Evolutionary conservation across 768 basidiomycete genomes (phyloP).

Genomic region (Panaeolus papilionaceus): DNA sequence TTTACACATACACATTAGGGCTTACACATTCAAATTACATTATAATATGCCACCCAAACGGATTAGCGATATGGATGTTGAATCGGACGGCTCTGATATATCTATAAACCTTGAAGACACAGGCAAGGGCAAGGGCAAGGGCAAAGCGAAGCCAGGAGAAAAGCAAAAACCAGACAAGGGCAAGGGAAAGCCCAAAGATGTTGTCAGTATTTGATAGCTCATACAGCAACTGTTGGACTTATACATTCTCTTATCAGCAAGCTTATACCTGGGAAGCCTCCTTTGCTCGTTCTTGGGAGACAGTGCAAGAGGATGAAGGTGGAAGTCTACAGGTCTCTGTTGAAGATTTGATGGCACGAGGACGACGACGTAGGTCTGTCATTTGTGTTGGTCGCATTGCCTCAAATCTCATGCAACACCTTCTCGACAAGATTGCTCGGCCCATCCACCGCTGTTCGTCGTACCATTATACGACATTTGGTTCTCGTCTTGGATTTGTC

Average conservation of each 20-base stretch:
- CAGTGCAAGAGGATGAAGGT: constrained; percentile 93
- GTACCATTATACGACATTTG: constrained; percentile 96
- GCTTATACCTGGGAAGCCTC: constrained; percentile 96
- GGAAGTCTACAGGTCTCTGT: constrained; percentile 93
- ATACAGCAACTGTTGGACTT: constrained; percentile 2
- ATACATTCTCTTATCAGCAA: constrained; percentile 50
- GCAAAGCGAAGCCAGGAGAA: constrained; percentile 58
- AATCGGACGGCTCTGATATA: constrained; percentile 71
- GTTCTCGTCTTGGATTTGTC: constrained; percentile 93
- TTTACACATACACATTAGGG: too few relatives aligned
- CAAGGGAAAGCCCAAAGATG: constrained; percentile 61
- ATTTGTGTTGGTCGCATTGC: constrained; percentile 15
- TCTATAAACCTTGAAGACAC: constrained; percentile 53
- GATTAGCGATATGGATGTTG: constrained; percentile 56
- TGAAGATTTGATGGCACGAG: constrained; percentile 86
- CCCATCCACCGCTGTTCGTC: constrained; percentile 86
- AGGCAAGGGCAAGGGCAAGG: constrained; percentile 59
- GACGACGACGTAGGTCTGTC: constrained; percentile 79
- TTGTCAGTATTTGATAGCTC: constrained; percentile 30
- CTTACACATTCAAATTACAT: background rate
- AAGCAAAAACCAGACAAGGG: constrained; percentile 62
- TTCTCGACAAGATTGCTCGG: constrained; percentile 65
- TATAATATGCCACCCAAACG: constrained; percentile 39
- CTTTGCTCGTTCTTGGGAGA: constrained; percentile 95
- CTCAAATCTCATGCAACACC: constrained; percentile 13